phyloP scores from a whole-genome alignment of 1,284 basidiomycete species.

The Kalmanozyma brasiliensis region DNA sequence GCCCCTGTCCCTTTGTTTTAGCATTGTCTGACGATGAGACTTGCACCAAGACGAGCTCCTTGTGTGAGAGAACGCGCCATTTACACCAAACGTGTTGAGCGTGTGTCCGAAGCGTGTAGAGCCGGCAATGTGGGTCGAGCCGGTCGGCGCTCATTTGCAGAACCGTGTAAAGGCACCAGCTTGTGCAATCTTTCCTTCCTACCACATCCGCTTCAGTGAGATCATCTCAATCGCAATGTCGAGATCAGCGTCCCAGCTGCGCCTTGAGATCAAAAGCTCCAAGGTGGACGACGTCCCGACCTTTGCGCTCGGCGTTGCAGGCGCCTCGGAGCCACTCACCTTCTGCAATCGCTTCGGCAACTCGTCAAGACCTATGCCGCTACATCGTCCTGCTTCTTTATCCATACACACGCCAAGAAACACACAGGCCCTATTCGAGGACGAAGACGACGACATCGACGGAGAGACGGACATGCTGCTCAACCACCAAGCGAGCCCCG shows the following conservation, averaged over 20 bases:
- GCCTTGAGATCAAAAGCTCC: slow-evolving; percentile 13
- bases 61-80: too few relatives aligned
- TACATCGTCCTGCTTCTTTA: not conserved
- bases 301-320: not conserved
- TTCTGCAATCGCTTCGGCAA: not conserved
- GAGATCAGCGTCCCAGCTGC: not conserved
- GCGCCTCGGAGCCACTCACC: slow-evolving; percentile 4
- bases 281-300: slow-evolving; percentile 16
- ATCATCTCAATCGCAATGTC: not conserved
- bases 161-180: too few relatives aligned
- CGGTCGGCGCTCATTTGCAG: too few relatives aligned
- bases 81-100: too few relatives aligned
- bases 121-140: too few relatives aligned
- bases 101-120: too few relatives aligned
- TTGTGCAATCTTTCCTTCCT: not conserved
- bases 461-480: not conserved
- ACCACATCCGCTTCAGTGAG: not conserved
- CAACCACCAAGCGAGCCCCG: not conserved
- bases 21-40: not conserved
- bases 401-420: too few relatives aligned
- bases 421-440: not conserved
- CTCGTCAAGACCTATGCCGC: slow-evolving; percentile 6
- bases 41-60: too few relatives aligned
- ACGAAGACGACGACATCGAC: slow-evolving; percentile 3
- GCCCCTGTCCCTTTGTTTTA: not conserved